Conservation (phyloP, 768 basidiomycete species). For the Lentinula aciculospora region DNA sequence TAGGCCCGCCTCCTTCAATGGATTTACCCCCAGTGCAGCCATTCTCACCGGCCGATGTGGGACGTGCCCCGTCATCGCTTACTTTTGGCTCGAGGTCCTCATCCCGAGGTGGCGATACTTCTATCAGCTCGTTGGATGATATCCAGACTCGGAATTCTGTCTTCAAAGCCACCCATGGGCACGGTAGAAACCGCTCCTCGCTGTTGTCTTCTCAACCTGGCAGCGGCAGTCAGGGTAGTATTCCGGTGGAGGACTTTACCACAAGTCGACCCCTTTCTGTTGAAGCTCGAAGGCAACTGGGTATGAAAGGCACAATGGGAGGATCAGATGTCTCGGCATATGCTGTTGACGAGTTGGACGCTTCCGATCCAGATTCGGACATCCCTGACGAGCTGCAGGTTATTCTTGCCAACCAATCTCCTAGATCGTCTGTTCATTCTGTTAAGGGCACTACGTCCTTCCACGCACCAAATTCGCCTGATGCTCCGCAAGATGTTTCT, state of each 20-base stretch:
- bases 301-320: conserved; percentile 66
- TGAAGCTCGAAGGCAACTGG: conserved; percentile 50
- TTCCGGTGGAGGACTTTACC: conserved; percentile 8
- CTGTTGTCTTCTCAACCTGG: conserved; percentile 10
- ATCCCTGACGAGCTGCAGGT: conserved; percentile 74
- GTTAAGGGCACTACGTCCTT: conserved; percentile 36
- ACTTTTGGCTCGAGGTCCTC: conserved; percentile 22
- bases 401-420: conserved; percentile 39
- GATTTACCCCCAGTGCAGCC: conserved; percentile 1
- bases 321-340: conserved; percentile 45
- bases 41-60: neutral
- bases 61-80: conserved; percentile 7
- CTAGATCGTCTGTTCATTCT: conserved; percentile 24
- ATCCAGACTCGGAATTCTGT: conserved; percentile 27
- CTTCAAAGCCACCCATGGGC: conserved; percentile 23
- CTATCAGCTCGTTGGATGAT: conserved; percentile 13
- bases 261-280: conserved; percentile 33
- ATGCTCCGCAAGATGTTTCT: neutral
- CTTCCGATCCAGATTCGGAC: conserved; percentile 67
- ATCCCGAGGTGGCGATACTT: conserved; percentile 19
- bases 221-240: neutral
- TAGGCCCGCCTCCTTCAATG: conserved; percentile 5
- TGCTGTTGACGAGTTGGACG: conserved; percentile 38
- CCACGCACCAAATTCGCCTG: conserved; percentile 16
- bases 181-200: conserved; percentile 19